Conservation (phyloP, 768 basidiomycete species). For the Phaffia australis region DNA sequence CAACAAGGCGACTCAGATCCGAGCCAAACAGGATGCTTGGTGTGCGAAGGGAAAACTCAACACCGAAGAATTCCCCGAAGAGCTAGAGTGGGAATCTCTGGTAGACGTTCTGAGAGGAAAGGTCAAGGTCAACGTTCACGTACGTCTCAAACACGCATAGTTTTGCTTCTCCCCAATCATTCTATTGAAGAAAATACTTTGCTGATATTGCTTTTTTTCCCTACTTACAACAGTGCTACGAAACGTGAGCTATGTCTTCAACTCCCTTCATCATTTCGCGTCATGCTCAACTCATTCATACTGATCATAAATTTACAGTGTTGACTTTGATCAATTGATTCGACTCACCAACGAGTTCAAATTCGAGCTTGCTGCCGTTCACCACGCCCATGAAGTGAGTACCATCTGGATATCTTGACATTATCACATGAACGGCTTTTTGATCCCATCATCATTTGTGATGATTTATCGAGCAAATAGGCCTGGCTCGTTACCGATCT, state of each 20-base stretch:
- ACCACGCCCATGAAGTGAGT: conserved; percentile 22
- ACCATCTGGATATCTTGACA: not conserved
- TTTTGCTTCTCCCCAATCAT: not conserved
- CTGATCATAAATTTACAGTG: not conserved
- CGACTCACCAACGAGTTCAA: conserved; percentile 73
- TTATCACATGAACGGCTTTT: not conserved
- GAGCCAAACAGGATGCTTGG: conserved; percentile 56
- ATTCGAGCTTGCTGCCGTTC: conserved; percentile 36
- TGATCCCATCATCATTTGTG: not conserved
- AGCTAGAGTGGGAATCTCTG: conserved; percentile 49
- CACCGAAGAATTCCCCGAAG: conserved; percentile 50
- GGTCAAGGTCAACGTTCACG: conserved; percentile 50
- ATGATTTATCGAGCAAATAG: conserved; percentile 53
- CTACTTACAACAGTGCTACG: not conserved
- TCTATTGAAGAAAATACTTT: not conserved
- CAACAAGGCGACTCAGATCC: conserved; percentile 55
- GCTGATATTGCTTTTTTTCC: not conserved
- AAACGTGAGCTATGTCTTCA: not conserved
- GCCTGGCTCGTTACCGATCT: conserved; percentile 69
- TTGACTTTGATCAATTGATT: conserved; percentile 32
- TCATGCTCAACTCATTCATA: not conserved
- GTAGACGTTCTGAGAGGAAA: conserved; percentile 62
- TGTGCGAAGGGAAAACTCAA: conserved; percentile 45
- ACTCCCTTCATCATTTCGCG: not conserved
- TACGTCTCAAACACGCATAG: no score